These are phyloP conservation scores for Coffea canephora DNA, from an alignment of 257 asterid genomes.

Conservation along the genomic window DNA sequence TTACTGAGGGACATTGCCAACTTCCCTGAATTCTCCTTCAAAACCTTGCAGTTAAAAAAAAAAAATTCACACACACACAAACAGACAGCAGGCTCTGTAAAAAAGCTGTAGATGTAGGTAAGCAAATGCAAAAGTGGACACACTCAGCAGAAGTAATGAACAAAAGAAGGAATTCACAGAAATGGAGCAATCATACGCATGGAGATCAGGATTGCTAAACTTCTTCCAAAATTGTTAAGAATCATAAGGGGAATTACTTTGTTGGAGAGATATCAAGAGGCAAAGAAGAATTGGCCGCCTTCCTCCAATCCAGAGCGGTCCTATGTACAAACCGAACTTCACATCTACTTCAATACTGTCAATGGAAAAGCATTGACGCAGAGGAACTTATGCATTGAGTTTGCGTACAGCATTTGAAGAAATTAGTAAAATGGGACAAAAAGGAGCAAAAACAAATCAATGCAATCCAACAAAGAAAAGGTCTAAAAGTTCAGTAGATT, in stretches of 20 bases:
- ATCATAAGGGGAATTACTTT: not conserved
- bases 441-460: not conserved
- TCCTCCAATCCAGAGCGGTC: not conserved
- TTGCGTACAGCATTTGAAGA: not conserved
- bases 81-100: not conserved
- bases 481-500: not conserved
- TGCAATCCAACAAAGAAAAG: not conserved
- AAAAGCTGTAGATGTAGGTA: not conserved
- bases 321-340: not conserved
- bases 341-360: not conserved
- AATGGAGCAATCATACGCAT: not conserved
- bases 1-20: conserved; percentile 41
- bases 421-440: not conserved
- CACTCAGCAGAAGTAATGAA: not conserved
- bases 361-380: not conserved
- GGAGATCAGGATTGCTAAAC: not conserved
- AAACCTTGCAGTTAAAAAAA: not conserved
- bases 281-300: not conserved
- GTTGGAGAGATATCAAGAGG: not conserved
- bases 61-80: not conserved
- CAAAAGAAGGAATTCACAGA: not conserved
- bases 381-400: conserved; percentile 1
- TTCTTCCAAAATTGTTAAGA: not conserved
- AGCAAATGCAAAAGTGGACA: not conserved
- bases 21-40: conserved; percentile 12